phyloP scores from a whole-genome alignment of 352 stramenopile genomes.

The Stephanocyclus meneghinianus region DNA sequence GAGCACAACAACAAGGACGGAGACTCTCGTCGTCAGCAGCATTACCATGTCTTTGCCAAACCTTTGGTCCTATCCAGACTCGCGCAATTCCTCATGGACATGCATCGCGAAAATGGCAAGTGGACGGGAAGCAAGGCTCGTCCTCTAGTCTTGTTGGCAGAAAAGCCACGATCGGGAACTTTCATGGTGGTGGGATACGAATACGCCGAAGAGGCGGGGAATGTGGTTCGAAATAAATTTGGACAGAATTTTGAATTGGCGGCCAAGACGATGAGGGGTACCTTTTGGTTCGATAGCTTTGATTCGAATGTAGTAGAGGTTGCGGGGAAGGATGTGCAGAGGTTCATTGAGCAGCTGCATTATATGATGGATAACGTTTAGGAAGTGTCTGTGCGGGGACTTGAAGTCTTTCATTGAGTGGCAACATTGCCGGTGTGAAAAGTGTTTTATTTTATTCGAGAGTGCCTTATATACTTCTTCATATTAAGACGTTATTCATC shows the following conservation, averaged over 20 bases:
- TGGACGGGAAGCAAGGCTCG: constrained; percentile 85
- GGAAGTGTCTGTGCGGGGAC: no score
- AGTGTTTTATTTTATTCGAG: no score
- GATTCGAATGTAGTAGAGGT: constrained; percentile 95
- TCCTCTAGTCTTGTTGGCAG: constrained; percentile 84
- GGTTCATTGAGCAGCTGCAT: constrained; percentile 94
- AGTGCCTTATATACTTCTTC: no score
- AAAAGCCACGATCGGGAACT: constrained; percentile 85
- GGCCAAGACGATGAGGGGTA: constrained; percentile 89
- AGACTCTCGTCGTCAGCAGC: constrained; percentile 55
- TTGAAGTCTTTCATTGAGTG: no score
- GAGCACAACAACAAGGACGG: constrained; percentile 20
- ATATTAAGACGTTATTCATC: no score
- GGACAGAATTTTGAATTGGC: constrained; percentile 92
- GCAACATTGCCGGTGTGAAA: no score
- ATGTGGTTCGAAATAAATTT: constrained; percentile 86
- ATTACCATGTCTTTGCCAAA: constrained; percentile 88
- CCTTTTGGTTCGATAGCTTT: constrained; percentile 94
- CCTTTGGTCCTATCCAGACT: constrained; percentile 91
- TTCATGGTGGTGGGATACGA: constrained; percentile 95
- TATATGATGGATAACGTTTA: constrained; percentile 78
- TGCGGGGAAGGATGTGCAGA: constrained; percentile 90
- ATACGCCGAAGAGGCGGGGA: constrained; percentile 87
- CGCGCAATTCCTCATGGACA: constrained; percentile 91
- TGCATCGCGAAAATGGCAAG: constrained; percentile 93